A percentile compares a stretch with the other conserved stretches of the same genome.
phyloP scores from a whole-genome alignment of 2,329 filamentous ascomycete genomes.

The Pezicula carpinea region DNA sequence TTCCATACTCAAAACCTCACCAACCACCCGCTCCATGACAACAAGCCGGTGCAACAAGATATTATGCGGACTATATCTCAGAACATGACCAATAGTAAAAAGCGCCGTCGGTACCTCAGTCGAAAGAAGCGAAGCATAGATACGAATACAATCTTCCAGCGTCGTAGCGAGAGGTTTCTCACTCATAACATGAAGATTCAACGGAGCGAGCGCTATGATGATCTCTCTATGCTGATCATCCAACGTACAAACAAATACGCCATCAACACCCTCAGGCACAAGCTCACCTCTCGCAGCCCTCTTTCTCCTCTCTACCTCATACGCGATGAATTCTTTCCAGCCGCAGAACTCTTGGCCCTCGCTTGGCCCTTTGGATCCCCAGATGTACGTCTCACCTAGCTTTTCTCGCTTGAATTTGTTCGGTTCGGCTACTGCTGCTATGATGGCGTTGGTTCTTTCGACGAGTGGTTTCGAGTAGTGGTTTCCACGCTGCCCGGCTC shows the following conservation, averaged over 20 bases:
- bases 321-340: conserved; percentile 70
- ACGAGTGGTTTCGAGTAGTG: conserved; percentile 65
- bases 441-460: conserved; percentile 56
- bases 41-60: conserved; percentile 75
- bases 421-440: conserved; percentile 79
- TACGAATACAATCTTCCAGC: conserved; percentile 68
- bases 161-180: conserved; percentile 86
- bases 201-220: conserved; percentile 63
- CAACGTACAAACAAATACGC: conserved; percentile 65
- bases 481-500: conserved; percentile 75
- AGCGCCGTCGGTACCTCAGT: conserved; percentile 39
- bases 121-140: conserved; percentile 51
- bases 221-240: conserved; percentile 83
- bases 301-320: conserved; percentile 58
- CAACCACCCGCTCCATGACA: conserved; percentile 66
- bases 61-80: conserved; percentile 88
- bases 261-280: conserved; percentile 38
- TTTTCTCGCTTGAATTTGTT: conserved; percentile 65
- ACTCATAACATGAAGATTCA: conserved; percentile 77
- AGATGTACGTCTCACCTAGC: conserved; percentile 68
- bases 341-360: conserved; percentile 63
- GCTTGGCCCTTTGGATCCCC: conserved; percentile 43
- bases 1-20: conserved; percentile 75
- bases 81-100: conserved; percentile 86
- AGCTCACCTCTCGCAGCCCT: conserved; percentile 41